Evolutionary conservation across 2,329 filamentous ascomycete species (phyloP).

Genomic region (Chaetomium globosum): DNA sequence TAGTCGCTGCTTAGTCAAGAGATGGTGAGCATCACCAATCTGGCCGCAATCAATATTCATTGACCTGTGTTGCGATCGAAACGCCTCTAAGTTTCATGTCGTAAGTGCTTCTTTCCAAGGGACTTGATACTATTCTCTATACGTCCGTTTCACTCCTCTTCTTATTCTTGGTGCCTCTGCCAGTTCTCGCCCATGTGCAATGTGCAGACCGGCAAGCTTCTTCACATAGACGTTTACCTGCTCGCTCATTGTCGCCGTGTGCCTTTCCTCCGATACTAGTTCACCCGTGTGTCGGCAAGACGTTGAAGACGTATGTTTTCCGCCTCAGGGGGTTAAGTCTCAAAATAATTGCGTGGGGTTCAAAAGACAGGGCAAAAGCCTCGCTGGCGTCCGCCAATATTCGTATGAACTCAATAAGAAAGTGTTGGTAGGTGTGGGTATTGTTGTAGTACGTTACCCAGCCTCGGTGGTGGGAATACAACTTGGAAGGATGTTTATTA

Average conservation of each 20-base stretch:
- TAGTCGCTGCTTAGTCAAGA: background rate
- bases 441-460: background rate
- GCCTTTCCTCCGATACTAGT: background rate
- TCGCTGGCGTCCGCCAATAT: background rate
- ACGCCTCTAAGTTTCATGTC: background rate
- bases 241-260: background rate
- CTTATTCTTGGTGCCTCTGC: no score
- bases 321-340: background rate
- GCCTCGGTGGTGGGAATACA: background rate
- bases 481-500: no score
- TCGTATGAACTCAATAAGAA: background rate
- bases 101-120: background rate
- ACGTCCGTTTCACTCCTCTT: background rate
- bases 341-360: background rate
- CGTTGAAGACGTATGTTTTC: background rate
- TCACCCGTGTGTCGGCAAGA: background rate
- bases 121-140: background rate
- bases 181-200: background rate
- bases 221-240: conserved; percentile 3
- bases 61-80: background rate
- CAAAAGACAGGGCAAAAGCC: background rate
- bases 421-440: background rate
- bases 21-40: background rate
- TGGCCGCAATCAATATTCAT: background rate
- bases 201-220: background rate